Evolutionary conservation across 192 early-diverging fungal genomes (phyloP).

Genomic region (Coemansia sp.): DNA sequence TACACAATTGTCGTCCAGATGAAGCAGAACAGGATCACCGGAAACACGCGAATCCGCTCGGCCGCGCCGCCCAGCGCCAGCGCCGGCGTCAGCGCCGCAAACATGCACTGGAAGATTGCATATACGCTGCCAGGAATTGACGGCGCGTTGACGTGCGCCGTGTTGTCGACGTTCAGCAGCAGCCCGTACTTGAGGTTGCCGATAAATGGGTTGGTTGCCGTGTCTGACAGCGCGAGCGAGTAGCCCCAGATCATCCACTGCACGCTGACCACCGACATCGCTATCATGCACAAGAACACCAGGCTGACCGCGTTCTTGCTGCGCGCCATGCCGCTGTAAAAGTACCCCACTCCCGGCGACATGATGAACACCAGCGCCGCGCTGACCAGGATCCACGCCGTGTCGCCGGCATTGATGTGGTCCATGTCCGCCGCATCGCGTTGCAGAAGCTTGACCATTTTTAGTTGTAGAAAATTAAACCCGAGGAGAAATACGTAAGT

Average conservation of each 20-base stretch:
- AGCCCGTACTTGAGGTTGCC: slow-evolving; percentile 78
- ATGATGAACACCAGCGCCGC: slow-evolving; percentile 89
- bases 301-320: slow-evolving; percentile 90
- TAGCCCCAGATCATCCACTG: slow-evolving; percentile 94
- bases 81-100: slow-evolving; percentile 87
- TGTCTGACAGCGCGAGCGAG: slow-evolving; percentile 78
- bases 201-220: slow-evolving; percentile 63
- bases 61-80: slow-evolving; percentile 87
- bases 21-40: slow-evolving; percentile 86
- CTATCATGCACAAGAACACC: slow-evolving; percentile 76
- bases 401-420: slow-evolving; percentile 52
- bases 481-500: background rate
- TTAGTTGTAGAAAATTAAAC: background rate
- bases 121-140: slow-evolving; percentile 75
- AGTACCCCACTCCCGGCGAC: slow-evolving; percentile 91
- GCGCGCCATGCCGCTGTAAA: slow-evolving; percentile 92
- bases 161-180: slow-evolving; percentile 57
- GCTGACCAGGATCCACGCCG: slow-evolving; percentile 64
- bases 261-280: slow-evolving; percentile 80
- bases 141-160: slow-evolving; percentile 53
- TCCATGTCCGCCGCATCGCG: slow-evolving; percentile 25
- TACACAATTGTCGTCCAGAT: slow-evolving; percentile 93
- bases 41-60: slow-evolving; percentile 81
- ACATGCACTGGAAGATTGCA: slow-evolving; percentile 86
- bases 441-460: slow-evolving; percentile 12